A percentile compares a stretch with the other conserved stretches of the same genome.
Conservation (phyloP, 768 basidiomycete species). For the Galerina marginata region DNA sequence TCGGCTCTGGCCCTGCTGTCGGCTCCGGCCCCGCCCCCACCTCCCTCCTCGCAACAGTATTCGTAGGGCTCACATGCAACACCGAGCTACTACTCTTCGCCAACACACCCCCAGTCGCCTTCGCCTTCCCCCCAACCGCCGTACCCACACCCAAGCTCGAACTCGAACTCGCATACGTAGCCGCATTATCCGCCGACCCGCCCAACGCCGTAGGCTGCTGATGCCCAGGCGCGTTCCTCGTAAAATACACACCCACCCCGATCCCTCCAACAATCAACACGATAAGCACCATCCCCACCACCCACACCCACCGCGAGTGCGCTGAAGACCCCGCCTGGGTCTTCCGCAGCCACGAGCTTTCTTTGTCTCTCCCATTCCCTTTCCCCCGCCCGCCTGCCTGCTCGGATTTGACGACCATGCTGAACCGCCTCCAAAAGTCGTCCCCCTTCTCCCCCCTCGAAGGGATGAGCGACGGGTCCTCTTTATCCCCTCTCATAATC, state of each 20-base stretch:
- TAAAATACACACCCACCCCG: slow-evolving; percentile 63
- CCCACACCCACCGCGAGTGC: slow-evolving; percentile 72
- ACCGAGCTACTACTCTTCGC: slow-evolving; percentile 27
- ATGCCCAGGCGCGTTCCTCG: slow-evolving; percentile 55
- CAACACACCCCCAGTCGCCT: slow-evolving; percentile 20
- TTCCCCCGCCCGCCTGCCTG: slow-evolving; percentile 44
- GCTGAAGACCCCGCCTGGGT: slow-evolving; percentile 58
- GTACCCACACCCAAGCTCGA: slow-evolving; percentile 25
- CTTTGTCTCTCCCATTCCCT: slow-evolving; percentile 47
- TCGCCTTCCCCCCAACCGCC: slow-evolving; percentile 28
- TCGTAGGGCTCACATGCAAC: slow-evolving; percentile 63
- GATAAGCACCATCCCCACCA: slow-evolving; percentile 64
- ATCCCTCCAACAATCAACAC: slow-evolving; percentile 58
- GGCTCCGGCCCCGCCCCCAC: slow-evolving; percentile 9
- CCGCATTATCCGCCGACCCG: slow-evolving; percentile 45
- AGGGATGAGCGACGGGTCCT: slow-evolving; percentile 66
- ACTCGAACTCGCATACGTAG: slow-evolving; percentile 39
- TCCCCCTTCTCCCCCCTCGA: slow-evolving; percentile 76
- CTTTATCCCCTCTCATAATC: slow-evolving; percentile 72
- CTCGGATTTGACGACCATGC: slow-evolving; percentile 80
- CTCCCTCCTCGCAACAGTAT: slow-evolving; percentile 52
- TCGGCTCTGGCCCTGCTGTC: no score
- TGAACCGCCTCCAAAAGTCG: slow-evolving; percentile 88
- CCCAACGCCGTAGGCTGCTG: slow-evolving; percentile 66
- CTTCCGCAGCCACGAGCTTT: slow-evolving; percentile 72